Conservation (phyloP, 169 alveolate species). For the Eimeria sp. region DNA sequence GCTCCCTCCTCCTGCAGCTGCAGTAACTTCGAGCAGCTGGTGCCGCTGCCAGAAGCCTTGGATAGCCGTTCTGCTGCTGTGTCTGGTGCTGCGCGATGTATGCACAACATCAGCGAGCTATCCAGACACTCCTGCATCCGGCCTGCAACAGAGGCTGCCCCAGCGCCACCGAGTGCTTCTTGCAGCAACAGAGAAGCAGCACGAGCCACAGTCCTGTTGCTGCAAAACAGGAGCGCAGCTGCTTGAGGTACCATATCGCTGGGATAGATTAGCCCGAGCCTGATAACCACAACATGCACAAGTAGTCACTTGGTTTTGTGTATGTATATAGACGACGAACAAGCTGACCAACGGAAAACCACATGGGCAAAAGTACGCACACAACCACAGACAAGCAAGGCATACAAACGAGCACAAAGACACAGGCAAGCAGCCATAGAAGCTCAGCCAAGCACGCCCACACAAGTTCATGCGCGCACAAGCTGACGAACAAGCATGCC, state of each 20-base stretch:
- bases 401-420: background rate
- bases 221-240: conserved; percentile 72
- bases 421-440: background rate
- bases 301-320: background rate
- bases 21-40: conserved; percentile 58
- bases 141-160: conserved; percentile 44
- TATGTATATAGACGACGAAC: background rate
- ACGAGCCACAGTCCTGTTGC: conserved; percentile 72
- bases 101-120: conserved; percentile 45
- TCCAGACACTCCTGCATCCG: conserved; percentile 71
- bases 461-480: background rate
- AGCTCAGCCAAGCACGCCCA: background rate
- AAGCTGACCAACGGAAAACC: background rate
- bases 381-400: background rate
- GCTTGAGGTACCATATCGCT: conserved; percentile 68
- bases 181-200: conserved; percentile 61
- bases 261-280: conserved; percentile 58
- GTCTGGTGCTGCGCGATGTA: conserved; percentile 52
- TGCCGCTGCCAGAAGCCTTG: background rate
- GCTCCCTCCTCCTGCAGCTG: conserved; percentile 62
- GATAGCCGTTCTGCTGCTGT: background rate
- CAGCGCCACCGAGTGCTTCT: conserved; percentile 42
- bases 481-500: background rate
- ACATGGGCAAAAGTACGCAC: background rate
- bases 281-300: background rate